These are phyloP conservation scores for Haberlea rhodopensis DNA, from an alignment of 257 asterid genomes.

Conservation along the genomic window DNA sequence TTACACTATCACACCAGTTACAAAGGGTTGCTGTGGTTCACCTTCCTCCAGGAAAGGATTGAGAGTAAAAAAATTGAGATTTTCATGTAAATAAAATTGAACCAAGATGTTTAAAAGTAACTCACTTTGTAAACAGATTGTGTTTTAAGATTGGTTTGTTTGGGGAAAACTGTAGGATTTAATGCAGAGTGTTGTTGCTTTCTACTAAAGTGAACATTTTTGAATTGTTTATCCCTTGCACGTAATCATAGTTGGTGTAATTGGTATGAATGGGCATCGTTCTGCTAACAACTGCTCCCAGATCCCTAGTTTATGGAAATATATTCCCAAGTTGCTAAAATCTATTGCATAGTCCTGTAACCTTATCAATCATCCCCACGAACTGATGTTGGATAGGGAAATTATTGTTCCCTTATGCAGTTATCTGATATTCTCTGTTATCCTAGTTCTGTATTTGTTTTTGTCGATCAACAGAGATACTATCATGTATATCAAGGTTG, in stretches of 20 bases:
- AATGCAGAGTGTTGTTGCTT: neutral
- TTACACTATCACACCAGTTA: conserved; percentile 75
- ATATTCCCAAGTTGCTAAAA: neutral
- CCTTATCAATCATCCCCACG: neutral
- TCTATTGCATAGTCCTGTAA: neutral
- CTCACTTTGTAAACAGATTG: conserved; percentile 49
- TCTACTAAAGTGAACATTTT: neutral
- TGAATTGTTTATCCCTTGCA: too few species aligned
- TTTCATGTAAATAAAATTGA: neutral
- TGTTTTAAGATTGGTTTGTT: neutral
- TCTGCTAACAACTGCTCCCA: neutral
- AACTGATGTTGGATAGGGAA: neutral
- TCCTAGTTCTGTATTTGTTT: neutral
- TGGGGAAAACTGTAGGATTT: neutral
- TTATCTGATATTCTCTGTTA: too few species aligned
- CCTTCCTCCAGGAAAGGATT: conserved; percentile 47
- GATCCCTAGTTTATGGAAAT: neutral
- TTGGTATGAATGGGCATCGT: neutral
- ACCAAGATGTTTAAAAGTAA: neutral
- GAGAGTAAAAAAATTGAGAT: neutral
- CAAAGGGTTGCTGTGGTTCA: conserved; percentile 51
- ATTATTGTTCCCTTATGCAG: too few species aligned
- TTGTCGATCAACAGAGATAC: neutral
- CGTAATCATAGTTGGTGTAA: too few species aligned
- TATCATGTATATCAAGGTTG: neutral